Evolutionary conservation across 371 early-diverging fungal genomes (phyloP), one percentile per base, ranked within the genome.

Genomic region (Coemansia linderi): DNA sequence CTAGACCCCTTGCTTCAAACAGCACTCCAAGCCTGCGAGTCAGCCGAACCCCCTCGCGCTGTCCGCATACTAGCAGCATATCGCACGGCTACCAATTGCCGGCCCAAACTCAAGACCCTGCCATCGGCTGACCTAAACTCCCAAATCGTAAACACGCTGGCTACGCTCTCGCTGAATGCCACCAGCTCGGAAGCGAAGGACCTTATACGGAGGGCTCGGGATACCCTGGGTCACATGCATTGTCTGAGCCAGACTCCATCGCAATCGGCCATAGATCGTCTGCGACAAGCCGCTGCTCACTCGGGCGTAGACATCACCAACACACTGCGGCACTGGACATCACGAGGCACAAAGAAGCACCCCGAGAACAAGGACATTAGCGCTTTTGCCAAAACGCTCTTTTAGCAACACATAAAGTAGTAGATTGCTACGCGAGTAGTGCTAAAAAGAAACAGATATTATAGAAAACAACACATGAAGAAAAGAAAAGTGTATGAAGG

Each of bases 351-450:
- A 8, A 61, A 66, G 19, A 46, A 27, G 4, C 46, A 29, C 27
- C 12, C 63, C 43, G 50, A 38, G 39, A 59, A 67, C 15, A 29
- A 37, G 12, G 64, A 63, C 9, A 59, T 72, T 4, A 52, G 40
- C 19, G 44, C 57, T 13, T 73, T 76, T 65, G 76, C 69, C 4
- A 61, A 62, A 40, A 62, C 69, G 7, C 37, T 76, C 29, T 36
- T 69, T 9, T 72, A 52, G 48, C 9, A 29, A 36, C 24, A 62
- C 15, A 5, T 33, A 6, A 5, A 33, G 33, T 33, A 33, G 33
- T 33, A 40, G 29, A 41, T 29, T 43, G 5, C 15, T 22, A 19
- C 10, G 22, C 10, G 19, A 22, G 24, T 33, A 33, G 33, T 22
- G 10, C 24, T 15, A 40, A 12, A 24, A 59, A 22, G 10, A 4